These are phyloP conservation scores for Grosmannia penicillata DNA, from an alignment of 2,329 filamentous ascomycete species.

Conservation along the genomic window DNA sequence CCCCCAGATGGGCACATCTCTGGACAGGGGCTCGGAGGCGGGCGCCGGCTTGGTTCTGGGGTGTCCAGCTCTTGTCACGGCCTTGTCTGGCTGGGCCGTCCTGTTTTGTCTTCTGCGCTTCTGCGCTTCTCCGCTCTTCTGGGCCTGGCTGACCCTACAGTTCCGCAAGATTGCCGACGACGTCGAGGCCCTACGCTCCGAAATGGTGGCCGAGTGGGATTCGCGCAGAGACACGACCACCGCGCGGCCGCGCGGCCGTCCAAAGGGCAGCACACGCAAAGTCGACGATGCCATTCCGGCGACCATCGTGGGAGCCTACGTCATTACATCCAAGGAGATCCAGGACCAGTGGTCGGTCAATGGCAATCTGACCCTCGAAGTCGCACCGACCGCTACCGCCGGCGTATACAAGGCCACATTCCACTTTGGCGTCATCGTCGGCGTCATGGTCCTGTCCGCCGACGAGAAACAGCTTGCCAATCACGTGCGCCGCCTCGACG, in stretches of 20 bases:
- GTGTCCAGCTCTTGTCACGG: too few species aligned
- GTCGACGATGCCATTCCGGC: conserved; percentile 7
- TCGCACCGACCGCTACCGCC: conserved; percentile 11
- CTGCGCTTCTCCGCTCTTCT: not conserved
- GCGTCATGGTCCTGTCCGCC: conserved; percentile 15
- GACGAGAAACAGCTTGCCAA: conserved; percentile 12
- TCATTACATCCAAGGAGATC: conserved; percentile 14
- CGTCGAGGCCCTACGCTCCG: conserved; percentile 9
- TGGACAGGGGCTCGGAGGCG: too few species aligned
- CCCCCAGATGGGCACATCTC: too few species aligned
- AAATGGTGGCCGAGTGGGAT: conserved; percentile 12
- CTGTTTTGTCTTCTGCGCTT: not conserved
- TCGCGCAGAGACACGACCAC: conserved; percentile 7
- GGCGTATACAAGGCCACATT: conserved; percentile 16
- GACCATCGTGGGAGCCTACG: conserved; percentile 14
- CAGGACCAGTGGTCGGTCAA: conserved; percentile 13
- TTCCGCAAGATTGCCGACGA: conserved; percentile 10
- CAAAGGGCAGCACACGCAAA: conserved; percentile 12
- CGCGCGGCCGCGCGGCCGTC: conserved; percentile 10
- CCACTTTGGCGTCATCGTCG: conserved; percentile 16
- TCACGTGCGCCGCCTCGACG: conserved; percentile 13
- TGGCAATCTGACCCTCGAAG: conserved; percentile 14
- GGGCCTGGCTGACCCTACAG: conserved; percentile 1
- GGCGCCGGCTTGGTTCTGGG: too few species aligned
- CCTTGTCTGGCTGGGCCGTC: too few species aligned